Percentiles rank a stretch among this genome's conserved stretches.
Conservation (phyloP, 331 rosid genomes). For the Erythrophleum ivorense region DNA sequence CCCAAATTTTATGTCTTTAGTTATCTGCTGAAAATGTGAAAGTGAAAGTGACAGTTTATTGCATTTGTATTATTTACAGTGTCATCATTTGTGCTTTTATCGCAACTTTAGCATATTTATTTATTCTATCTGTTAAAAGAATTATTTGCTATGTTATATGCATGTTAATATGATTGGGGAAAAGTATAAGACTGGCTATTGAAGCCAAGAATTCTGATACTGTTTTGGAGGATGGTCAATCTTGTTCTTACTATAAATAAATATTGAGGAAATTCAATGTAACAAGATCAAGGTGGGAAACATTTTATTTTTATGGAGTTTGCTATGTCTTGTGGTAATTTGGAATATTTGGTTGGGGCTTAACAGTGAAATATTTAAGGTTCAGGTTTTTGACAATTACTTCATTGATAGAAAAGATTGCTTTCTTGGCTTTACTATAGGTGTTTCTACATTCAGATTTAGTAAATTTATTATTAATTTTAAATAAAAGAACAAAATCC, state of each 20-base stretch:
- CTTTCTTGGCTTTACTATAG: conserved; percentile 29
- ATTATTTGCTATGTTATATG: not conserved
- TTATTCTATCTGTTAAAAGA: conserved; percentile 7
- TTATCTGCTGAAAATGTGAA: conserved; percentile 19
- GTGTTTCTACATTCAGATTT: not conserved
- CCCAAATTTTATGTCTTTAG: conserved; percentile 23
- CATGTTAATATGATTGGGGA: conserved; percentile 18
- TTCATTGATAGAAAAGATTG: not conserved
- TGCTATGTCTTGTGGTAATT: conserved; percentile 8
- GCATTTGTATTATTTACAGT: not conserved
- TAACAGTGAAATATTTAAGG: conserved; percentile 16
- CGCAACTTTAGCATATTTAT: not conserved
- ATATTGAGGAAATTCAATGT: conserved; percentile 10
- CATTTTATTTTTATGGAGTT: conserved; percentile 9
- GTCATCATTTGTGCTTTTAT: conserved; percentile 7
- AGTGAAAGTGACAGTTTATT: conserved; percentile 28
- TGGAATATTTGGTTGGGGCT: conserved; percentile 15
- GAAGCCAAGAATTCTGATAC: not conserved
- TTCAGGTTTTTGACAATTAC: conserved; percentile 23
- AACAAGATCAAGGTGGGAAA: not conserved
- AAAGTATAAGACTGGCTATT: not conserved
- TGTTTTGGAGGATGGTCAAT: conserved; percentile 19
- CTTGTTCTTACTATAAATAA: conserved; percentile 16
- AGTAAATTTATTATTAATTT: not conserved
- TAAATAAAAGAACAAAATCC: not conserved